Conservation (phyloP, 2,329 filamentous ascomycete genomes). For the Curvularia eragrostidis region DNA sequence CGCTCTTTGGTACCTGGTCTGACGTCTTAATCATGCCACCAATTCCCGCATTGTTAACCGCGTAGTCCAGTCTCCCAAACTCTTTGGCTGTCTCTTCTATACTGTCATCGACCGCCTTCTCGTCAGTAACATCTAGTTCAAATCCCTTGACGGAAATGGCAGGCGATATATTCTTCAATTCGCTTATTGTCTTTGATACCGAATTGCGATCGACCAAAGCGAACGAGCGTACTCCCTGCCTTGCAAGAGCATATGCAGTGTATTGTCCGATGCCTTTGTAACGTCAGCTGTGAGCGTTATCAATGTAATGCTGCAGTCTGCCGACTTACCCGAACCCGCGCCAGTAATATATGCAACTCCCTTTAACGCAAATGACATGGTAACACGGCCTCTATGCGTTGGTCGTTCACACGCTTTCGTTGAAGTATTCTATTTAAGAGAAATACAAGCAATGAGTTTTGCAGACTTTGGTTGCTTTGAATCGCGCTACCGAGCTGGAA, state of each 20-base stretch:
- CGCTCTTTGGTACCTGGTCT: slow-evolving; percentile 55
- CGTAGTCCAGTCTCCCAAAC: slow-evolving; percentile 63
- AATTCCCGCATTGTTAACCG: slow-evolving; percentile 64
- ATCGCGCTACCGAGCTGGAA: not conserved
- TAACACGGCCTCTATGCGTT: not conserved
- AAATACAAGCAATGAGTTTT: not conserved
- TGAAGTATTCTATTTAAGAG: not conserved
- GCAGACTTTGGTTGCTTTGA: not conserved
- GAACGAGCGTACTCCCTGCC: slow-evolving; percentile 56
- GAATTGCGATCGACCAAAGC: slow-evolving; percentile 57
- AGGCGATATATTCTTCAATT: slow-evolving; percentile 51
- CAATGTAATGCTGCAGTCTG: not conserved
- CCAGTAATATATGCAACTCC: slow-evolving; percentile 60
- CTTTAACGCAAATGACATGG: slow-evolving; percentile 52
- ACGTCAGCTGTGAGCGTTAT: slow-evolving; percentile 9
- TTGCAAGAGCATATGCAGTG: slow-evolving; percentile 57
- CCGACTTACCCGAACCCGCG: slow-evolving; percentile 53
- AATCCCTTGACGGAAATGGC: slow-evolving; percentile 52
- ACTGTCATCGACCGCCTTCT: slow-evolving; percentile 53
- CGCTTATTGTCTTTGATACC: slow-evolving; percentile 37
- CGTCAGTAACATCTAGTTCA: slow-evolving; percentile 56
- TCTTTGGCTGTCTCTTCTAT: slow-evolving; percentile 52
- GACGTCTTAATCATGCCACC: slow-evolving; percentile 53
- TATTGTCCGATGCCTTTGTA: slow-evolving; percentile 57
- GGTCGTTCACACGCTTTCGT: not conserved